Base-by-base conservation (phyloP, 108 stramenopile species). In the Pseudonitzschia delicatissima region DNA sequence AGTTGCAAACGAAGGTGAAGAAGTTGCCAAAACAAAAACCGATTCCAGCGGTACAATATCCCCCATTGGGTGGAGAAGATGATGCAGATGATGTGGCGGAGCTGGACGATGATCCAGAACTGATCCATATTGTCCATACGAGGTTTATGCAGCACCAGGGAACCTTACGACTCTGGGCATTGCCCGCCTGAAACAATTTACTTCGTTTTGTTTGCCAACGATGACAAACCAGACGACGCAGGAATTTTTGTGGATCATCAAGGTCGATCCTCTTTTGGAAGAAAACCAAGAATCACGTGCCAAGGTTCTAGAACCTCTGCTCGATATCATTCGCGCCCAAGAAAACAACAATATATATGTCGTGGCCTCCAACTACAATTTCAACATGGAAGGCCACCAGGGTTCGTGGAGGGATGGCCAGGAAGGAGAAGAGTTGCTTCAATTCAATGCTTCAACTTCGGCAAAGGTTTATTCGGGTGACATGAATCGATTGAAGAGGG, bases 61-160 rank as follows among this genome's bases (percentile, higher is more conserved):
- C n/a, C n/a, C n/a, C n/a, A n/a, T n/a, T n/a, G n/a, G n/a, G n/a
- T n/a, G n/a, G n/a, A n/a, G n/a, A n/a, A n/a, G n/a, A n/a, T n/a
- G n/a, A n/a, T n/a, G n/a, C n/a, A n/a, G n/a, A n/a, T n/a, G n/a
- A n/a, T n/a, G n/a, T n/a, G n/a, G n/a, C n/a, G n/a, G n/a, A n/a
- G n/a, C n/a, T n/a, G 13, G 47, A 8, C 7, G 7, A 4, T n/a
- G 33, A 55, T 27, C 33, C 53, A 11, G 6, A 35, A 31, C 29
- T 87, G 0, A 74, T 92, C 17, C 92, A 90, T 62, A 81, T 90
- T 60, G 73, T 93, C 21, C 79, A 80, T 47, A 90, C 92, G 26
- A 73, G 92, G 31, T 93, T 93, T 60, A 89, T 89, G 88, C 92
- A 93, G 73, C 81, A 86, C 53, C 88, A 93, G 47, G 73, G 77